Evolutionary conservation across 2,329 filamentous ascomycete genomes (phyloP).

Genomic region (Xylaria sp.): DNA sequence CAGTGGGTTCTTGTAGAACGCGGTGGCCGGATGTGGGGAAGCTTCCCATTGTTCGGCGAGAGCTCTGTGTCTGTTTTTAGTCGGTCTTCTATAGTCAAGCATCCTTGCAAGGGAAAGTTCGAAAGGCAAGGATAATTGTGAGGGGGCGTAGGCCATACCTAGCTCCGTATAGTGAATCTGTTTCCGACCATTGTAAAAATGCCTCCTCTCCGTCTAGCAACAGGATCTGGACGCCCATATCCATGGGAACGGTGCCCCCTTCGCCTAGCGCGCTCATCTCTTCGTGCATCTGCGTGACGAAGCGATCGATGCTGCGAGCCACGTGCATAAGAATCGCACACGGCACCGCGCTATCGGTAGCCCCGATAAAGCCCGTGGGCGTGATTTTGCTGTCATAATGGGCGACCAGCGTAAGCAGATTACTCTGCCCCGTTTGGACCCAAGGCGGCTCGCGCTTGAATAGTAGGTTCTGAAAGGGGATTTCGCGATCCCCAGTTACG

Average conservation of each 20-base stretch:
- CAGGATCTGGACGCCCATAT: conserved; percentile 81
- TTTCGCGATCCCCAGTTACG: conserved; percentile 66
- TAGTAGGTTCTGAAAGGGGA: conserved; percentile 83
- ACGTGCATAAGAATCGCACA: conserved; percentile 87
- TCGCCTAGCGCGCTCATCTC: conserved; percentile 70
- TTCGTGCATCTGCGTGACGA: conserved; percentile 78
- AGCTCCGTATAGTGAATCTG: conserved; percentile 81
- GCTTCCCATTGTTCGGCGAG: conserved; percentile 79
- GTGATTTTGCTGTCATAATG: conserved; percentile 84
- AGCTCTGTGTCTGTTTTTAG: conserved; percentile 55
- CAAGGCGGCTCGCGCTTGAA: conserved; percentile 83
- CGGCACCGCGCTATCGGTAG: conserved; percentile 84
- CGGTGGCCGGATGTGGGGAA: conserved; percentile 72
- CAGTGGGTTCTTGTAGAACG: conserved; percentile 75
- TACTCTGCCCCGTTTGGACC: conserved; percentile 74
- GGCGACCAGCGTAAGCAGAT: conserved; percentile 79
- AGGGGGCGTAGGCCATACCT: conserved; percentile 58
- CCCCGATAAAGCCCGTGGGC: conserved; percentile 82
- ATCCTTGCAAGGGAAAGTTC: not conserved
- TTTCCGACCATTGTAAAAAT: conserved; percentile 76
- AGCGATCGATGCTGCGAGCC: conserved; percentile 75
- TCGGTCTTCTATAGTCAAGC: conserved; percentile 7
- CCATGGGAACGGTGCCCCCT: conserved; percentile 66
- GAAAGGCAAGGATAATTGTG: not conserved
- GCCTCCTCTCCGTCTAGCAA: conserved; percentile 87